Evolutionary conservation across 257 asterid species (phyloP).

Genomic region (Solanum sitiens): DNA sequence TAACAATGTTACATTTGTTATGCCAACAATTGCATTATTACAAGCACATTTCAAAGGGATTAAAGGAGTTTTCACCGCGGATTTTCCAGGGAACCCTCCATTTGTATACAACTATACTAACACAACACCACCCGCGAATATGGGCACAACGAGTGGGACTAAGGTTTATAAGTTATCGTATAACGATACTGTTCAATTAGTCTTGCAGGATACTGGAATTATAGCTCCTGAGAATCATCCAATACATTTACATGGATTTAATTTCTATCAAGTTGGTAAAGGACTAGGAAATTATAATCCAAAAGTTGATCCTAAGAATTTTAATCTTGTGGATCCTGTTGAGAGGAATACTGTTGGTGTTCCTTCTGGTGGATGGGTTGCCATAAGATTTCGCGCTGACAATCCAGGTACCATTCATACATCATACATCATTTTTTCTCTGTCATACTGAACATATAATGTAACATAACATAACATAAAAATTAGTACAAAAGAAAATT

Average conservation of each 20-base stretch:
- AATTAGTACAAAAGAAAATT: too few species aligned
- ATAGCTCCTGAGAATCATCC: constrained; percentile 84
- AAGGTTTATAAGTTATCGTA: constrained; percentile 51
- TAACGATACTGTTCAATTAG: constrained; percentile 63
- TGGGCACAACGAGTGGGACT: constrained; percentile 53
- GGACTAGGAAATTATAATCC: constrained; percentile 77
- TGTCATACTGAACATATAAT: neutral
- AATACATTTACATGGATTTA: constrained; percentile 82
- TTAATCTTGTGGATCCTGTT: constrained; percentile 80
- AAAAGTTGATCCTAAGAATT: constrained; percentile 42
- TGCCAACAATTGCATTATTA: constrained; percentile 69
- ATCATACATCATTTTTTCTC: neutral
- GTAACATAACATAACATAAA: neutral
- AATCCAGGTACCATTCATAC: constrained; percentile 59
- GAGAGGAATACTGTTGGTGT: constrained; percentile 91
- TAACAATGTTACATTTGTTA: constrained; percentile 75
- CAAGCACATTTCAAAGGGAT: constrained; percentile 59
- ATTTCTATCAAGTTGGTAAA: constrained; percentile 65
- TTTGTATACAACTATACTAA: constrained; percentile 55
- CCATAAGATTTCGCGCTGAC: constrained; percentile 76
- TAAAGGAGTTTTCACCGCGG: constrained; percentile 72
- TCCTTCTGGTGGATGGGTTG: constrained; percentile 96
- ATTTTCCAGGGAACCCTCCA: constrained; percentile 77
- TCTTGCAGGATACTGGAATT: constrained; percentile 77
- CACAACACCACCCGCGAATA: constrained; percentile 22